Evolutionary conservation across 2,329 filamentous ascomycete genomes (phyloP).

Genomic region (Didymosphaeria variabile): DNA sequence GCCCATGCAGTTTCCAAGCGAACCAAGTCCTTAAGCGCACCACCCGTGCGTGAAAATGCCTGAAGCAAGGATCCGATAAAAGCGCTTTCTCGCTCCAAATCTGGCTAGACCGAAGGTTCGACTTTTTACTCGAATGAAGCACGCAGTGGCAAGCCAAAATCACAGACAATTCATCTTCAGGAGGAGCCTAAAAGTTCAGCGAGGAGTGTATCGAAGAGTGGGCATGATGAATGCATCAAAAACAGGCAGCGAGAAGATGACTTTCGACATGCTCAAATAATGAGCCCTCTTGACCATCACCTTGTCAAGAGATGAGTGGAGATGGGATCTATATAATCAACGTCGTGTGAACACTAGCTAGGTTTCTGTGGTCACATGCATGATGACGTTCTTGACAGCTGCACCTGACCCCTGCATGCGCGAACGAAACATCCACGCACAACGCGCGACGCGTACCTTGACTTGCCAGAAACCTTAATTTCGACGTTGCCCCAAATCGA

Average conservation of each 20-base stretch:
- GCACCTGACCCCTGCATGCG: slow-evolving; percentile 4
- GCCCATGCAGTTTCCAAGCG: too few species aligned
- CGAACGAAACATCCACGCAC: not conserved
- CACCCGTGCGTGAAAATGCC: too few species aligned
- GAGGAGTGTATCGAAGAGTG: slow-evolving; percentile 4
- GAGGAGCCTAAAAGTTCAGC: not conserved
- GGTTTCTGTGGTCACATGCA: not conserved
- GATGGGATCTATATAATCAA: not conserved
- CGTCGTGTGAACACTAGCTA: not conserved
- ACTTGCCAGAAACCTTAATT: not conserved
- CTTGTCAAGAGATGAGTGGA: not conserved
- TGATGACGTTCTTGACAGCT: not conserved
- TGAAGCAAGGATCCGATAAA: too few species aligned
- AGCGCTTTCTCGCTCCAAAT: too few species aligned
- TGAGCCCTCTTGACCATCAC: not conserved
- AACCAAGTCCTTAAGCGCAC: too few species aligned
- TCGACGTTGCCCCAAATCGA: not conserved
- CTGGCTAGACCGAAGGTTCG: too few species aligned
- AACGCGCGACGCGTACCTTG: not conserved
- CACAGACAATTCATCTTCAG: too few species aligned
- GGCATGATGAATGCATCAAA: not conserved
- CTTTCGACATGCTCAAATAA: not conserved
- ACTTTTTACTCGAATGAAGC: too few species aligned
- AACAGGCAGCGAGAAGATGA: not conserved
- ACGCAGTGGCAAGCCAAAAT: too few species aligned